These are phyloP conservation scores for Monoraphidium neglectum DNA, from an alignment of 139 green algal species.

Conservation along the genomic window DNA sequence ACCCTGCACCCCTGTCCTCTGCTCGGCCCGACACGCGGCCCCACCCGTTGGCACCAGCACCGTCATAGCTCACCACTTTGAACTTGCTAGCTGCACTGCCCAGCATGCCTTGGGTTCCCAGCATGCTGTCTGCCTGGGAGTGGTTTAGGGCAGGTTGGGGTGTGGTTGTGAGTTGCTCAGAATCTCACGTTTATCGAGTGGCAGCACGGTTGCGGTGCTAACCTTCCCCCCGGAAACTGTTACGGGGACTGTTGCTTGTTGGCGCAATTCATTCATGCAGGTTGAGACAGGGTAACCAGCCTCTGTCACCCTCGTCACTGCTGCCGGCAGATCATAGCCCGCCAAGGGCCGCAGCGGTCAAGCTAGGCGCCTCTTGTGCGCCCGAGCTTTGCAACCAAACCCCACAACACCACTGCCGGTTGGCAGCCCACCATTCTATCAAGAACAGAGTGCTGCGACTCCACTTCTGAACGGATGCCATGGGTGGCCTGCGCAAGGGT, in stretches of 20 bases:
- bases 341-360: too few relatives aligned
- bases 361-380: too few relatives aligned
- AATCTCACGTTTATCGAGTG: too few relatives aligned
- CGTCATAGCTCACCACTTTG: slow-evolving; percentile 39
- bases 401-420: background rate
- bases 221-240: too few relatives aligned
- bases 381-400: too few relatives aligned
- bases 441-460: slow-evolving; percentile 63
- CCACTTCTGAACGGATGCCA: slow-evolving; percentile 63
- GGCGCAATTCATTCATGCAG: too few relatives aligned
- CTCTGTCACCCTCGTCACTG: too few relatives aligned
- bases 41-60: background rate
- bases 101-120: slow-evolving; percentile 47
- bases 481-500: slow-evolving; percentile 56
- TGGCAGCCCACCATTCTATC: slow-evolving; percentile 63
- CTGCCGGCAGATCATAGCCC: too few relatives aligned
- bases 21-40: background rate
- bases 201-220: too few relatives aligned
- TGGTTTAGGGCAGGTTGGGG: background rate
- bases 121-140: slow-evolving; percentile 54
- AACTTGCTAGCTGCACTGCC: slow-evolving; percentile 61
- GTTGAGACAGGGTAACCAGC: too few relatives aligned
- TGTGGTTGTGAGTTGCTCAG: background rate
- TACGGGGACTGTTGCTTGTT: too few relatives aligned
- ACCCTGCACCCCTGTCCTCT: background rate